These are phyloP conservation scores for Sugiyamaella castrensis DNA, from an alignment of 1,139 yeast species.

Conservation along the genomic window DNA sequence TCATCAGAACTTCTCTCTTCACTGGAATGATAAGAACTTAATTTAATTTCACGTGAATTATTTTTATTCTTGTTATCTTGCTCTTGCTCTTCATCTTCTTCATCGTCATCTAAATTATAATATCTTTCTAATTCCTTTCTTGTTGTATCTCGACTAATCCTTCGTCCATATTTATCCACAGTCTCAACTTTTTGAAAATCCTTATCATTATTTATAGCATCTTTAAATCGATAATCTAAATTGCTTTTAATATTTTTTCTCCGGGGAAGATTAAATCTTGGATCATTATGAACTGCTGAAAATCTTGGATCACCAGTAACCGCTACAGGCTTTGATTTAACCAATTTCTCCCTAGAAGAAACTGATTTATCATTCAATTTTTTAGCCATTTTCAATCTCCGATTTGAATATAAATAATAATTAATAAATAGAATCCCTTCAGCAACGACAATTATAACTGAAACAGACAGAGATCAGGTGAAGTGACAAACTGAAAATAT, in stretches of 20 bases:
- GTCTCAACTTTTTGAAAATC: constrained; percentile 57
- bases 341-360: neutral
- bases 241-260: constrained; percentile 69
- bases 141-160: constrained; percentile 46
- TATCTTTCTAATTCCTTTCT: constrained; percentile 59
- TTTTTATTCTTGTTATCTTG: constrained; percentile 27
- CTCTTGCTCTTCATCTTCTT: constrained; percentile 32
- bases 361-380: constrained; percentile 1
- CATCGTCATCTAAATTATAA: constrained; percentile 51
- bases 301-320: constrained; percentile 71
- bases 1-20: constrained; percentile 17
- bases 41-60: neutral
- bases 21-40: neutral
- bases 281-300: constrained; percentile 77
- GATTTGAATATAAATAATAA: neutral
- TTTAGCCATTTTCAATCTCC: constrained; percentile 5
- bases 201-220: constrained; percentile 52
- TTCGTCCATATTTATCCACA: constrained; percentile 87
- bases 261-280: constrained; percentile 77
- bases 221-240: constrained; percentile 82
- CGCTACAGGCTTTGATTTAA: constrained; percentile 26
- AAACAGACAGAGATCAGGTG: too few relatives aligned
- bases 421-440: too few relatives aligned
- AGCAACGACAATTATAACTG: too few relatives aligned
- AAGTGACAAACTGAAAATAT: too few relatives aligned